Conservation (phyloP, 768 basidiomycete species). For the Pholiota microspora region DNA sequence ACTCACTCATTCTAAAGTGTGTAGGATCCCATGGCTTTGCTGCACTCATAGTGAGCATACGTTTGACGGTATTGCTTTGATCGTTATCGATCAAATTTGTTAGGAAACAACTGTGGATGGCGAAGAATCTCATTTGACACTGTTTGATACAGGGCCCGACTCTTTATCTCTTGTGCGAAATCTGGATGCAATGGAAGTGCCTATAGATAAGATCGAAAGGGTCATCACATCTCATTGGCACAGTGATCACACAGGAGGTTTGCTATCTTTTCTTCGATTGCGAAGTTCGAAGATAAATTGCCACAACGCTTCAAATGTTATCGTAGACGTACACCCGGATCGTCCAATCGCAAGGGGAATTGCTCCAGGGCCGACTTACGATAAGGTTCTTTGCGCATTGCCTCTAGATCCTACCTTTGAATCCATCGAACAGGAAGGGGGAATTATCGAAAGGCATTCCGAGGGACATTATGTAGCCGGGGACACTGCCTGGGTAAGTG, state of each 20-base stretch:
- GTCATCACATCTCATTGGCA: slow-evolving; percentile 83
- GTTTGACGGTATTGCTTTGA: not conserved
- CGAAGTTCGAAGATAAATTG: slow-evolving; percentile 23
- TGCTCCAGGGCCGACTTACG: slow-evolving; percentile 57
- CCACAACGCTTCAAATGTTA: not conserved
- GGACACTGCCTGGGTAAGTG: slow-evolving; percentile 72
- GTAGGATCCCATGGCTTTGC: slow-evolving; percentile 83
- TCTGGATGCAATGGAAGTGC: slow-evolving; percentile 54
- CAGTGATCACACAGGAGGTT: slow-evolving; percentile 70
- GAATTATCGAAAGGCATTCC: slow-evolving; percentile 48
- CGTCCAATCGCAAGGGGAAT: slow-evolving; percentile 75
- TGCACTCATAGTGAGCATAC: slow-evolving; percentile 62
- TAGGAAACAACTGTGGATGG: slow-evolving; percentile 59
- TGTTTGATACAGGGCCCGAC: slow-evolving; percentile 88
- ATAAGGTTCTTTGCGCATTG: slow-evolving; percentile 57
- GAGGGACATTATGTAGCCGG: slow-evolving; percentile 67
- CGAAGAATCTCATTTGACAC: slow-evolving; percentile 44
- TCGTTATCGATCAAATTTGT: not conserved
- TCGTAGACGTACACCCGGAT: slow-evolving; percentile 76
- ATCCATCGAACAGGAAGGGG: slow-evolving; percentile 55
- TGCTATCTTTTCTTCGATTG: slow-evolving; percentile 60
- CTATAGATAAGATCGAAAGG: slow-evolving; percentile 52
- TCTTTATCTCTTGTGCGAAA: slow-evolving; percentile 74
- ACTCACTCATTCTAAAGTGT: not conserved
- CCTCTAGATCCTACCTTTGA: slow-evolving; percentile 73